Evolutionary conservation across 805 yeast species (phyloP).

Genomic region (Sungouiozyma intestinalis): DNA sequence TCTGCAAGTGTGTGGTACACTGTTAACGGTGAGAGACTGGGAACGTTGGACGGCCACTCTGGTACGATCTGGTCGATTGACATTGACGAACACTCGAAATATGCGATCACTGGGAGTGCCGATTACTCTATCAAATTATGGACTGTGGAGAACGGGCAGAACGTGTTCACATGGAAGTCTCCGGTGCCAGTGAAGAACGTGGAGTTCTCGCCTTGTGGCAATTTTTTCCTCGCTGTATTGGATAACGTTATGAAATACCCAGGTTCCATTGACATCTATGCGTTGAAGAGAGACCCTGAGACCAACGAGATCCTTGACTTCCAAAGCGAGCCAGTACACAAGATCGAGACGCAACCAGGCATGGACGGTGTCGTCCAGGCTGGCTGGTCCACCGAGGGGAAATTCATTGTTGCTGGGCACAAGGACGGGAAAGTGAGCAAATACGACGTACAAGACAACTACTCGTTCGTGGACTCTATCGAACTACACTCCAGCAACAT

Average conservation of each 20-base stretch:
- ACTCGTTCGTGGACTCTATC: constrained; percentile 44
- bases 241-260: constrained; percentile 87
- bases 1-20: constrained; percentile 90
- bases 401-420: constrained; percentile 75
- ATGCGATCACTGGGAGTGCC: constrained; percentile 81
- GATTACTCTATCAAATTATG: constrained; percentile 80
- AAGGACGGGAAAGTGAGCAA: constrained; percentile 78
- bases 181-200: constrained; percentile 88
- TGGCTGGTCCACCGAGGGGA: constrained; percentile 72
- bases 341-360: constrained; percentile 49
- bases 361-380: constrained; percentile 68
- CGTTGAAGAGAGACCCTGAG: constrained; percentile 39
- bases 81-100: constrained; percentile 57
- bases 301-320: constrained; percentile 26
- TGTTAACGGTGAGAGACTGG: constrained; percentile 91
- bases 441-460: constrained; percentile 46
- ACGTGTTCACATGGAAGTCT: constrained; percentile 59
- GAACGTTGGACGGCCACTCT: constrained; percentile 78
- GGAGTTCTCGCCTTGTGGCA: constrained; percentile 68
- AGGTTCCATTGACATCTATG: constrained; percentile 65
- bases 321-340: constrained; percentile 44
- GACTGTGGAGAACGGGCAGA: constrained; percentile 70
- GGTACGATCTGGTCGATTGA: constrained; percentile 97
- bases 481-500: constrained; percentile 67
- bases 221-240: constrained; percentile 60